Base-by-base conservation (phyloP, 305 asterid genomes). In the Fraxinus floribunda region DNA sequence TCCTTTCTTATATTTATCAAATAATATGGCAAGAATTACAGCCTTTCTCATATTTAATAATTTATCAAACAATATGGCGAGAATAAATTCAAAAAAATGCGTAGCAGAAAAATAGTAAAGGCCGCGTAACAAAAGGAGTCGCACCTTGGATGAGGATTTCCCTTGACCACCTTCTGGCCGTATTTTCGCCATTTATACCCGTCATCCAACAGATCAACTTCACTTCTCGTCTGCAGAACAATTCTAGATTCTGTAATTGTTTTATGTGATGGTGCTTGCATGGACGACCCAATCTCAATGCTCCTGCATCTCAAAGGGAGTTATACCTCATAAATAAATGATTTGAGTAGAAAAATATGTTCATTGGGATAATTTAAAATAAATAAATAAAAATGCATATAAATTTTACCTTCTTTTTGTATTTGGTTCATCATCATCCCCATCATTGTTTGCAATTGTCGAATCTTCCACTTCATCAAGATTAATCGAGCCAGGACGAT, bases 131-230 rank as follows among this genome's bases (percentile, higher is more conserved):
- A 83, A 78, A 16, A 39, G 66, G 15, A 68, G 70, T 13, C 76
- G 15, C 71, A 95, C 99, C 99, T 95, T 80, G 97, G 99, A 81
- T 95, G 90, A 82, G 91, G 92, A 86, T 93, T 94, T 52, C 99
- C 99, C 86, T 95, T 95, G 10, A 95, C 98, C 62, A 93, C 94
- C 87, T 95, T 95, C 84, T 95, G 99, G 79, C 99, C 99, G 38
- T 95, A 95, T 85, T 95, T 95, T 75, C 98, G 88, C 99, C 99
- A 95, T 86, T 89, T 92, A 82, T 85, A 93, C 52, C 98, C 97
- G 84, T 95, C 99, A 49, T 94, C 96, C 89, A 95, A 83, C 60
- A 94, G 90, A 87, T 93, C 98, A 85, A 95, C 98, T 84, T 94
- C 99, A 85, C 99, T 95, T 85, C 95, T 92, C 0, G 98, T 94